A percentile compares a stretch with the other conserved stretches of the same genome.
Conservation (phyloP, 352 stramenopile species). For the Pythium biforme region DNA sequence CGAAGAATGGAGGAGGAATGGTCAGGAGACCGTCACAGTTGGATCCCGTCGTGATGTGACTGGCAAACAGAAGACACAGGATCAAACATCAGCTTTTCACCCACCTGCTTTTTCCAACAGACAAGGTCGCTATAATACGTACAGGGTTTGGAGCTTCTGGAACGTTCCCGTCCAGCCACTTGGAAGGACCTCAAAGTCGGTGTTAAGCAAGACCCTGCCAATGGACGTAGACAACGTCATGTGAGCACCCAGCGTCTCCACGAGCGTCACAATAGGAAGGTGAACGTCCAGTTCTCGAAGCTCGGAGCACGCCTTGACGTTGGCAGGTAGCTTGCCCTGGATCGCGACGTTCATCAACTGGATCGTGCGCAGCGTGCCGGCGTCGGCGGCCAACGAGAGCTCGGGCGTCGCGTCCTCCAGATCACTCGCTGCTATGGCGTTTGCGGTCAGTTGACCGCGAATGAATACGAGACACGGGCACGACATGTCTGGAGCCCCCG, state of each 20-base stretch:
- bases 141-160: neutral
- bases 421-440: slow-evolving; percentile 16
- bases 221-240: neutral
- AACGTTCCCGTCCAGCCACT: neutral
- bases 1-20: slow-evolving; percentile 33
- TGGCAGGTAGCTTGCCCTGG: slow-evolving; percentile 17
- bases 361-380: slow-evolving; percentile 37
- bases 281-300: slow-evolving; percentile 42
- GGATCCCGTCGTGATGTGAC: slow-evolving; percentile 18
- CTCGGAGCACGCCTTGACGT: slow-evolving; percentile 32
- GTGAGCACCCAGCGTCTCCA: no score
- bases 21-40: slow-evolving; percentile 18
- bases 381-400: slow-evolving; percentile 26
- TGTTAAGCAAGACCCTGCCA: slow-evolving; percentile 11
- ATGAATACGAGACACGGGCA: slow-evolving; percentile 43
- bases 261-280: no score
- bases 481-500: slow-evolving; percentile 6
- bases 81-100: neutral
- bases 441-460: slow-evolving; percentile 19
- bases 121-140: no score
- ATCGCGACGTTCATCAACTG: slow-evolving; percentile 43
- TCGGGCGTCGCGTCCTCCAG: slow-evolving; percentile 27
- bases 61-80: neutral
- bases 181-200: slow-evolving; percentile 1
- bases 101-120: no score